Evolutionary conservation across 192 early-diverging fungal genomes (phyloP).

Genomic region (Coemansia sp.): DNA sequence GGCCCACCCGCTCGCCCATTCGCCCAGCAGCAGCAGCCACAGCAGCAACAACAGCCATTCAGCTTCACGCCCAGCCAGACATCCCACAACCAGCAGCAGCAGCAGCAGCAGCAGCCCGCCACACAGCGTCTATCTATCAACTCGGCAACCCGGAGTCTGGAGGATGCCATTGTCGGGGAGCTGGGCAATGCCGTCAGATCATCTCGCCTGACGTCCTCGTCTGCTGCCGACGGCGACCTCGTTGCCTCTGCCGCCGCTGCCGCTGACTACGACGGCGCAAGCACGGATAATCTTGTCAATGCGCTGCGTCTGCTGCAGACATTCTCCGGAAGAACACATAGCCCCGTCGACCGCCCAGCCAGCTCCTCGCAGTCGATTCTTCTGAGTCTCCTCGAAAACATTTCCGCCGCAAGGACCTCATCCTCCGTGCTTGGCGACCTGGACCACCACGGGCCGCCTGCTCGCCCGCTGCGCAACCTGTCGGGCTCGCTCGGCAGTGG

Average conservation of each 20-base stretch:
- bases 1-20: background rate
- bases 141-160: slow-evolving; percentile 21
- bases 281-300: slow-evolving; percentile 39
- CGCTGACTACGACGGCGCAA: slow-evolving; percentile 12
- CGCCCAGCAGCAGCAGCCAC: slow-evolving; percentile 9
- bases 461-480: background rate
- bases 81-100: slow-evolving; percentile 10
- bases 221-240: background rate
- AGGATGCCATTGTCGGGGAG: slow-evolving; percentile 19
- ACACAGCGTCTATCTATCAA: slow-evolving; percentile 10
- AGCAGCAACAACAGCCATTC: background rate
- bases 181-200: slow-evolving; percentile 11
- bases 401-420: slow-evolving; percentile 10
- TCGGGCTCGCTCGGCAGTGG: background rate
- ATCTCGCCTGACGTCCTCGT: background rate
- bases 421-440: slow-evolving; percentile 3
- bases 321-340: slow-evolving; percentile 14
- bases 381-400: slow-evolving; percentile 20
- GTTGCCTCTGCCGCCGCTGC: background rate
- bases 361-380: slow-evolving; percentile 16
- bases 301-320: slow-evolving; percentile 41
- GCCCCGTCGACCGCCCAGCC: slow-evolving; percentile 9
- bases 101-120: slow-evolving; percentile 4
- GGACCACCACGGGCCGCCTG: background rate
- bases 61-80: background rate